A percentile compares a stretch with the other conserved stretches of the same genome.
These are phyloP conservation scores for Penicillium sp. DNA, from an alignment of 2,329 filamentous ascomycete species.

Conservation along the genomic window DNA sequence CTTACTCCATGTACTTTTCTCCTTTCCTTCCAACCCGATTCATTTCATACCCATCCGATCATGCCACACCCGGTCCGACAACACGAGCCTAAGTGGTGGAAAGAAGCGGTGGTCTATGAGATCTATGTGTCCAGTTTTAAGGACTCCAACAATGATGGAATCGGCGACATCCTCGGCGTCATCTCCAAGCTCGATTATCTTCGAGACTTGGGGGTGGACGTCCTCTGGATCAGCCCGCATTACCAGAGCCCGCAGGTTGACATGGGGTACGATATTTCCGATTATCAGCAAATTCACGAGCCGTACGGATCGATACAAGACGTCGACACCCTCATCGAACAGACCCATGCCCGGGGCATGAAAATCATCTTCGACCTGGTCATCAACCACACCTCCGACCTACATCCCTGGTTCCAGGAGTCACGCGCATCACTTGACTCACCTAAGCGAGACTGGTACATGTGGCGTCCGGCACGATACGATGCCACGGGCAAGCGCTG, in stretches of 20 bases:
- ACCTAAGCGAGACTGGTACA: constrained; percentile 69
- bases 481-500: constrained; percentile 58
- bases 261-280: constrained; percentile 70
- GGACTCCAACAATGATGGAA: neutral
- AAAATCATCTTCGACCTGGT: constrained; percentile 73
- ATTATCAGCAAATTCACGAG: constrained; percentile 65
- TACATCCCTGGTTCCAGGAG: constrained; percentile 71
- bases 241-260: constrained; percentile 68
- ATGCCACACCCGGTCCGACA: too few species aligned
- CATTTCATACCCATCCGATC: too few species aligned
- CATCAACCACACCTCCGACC: constrained; percentile 72
- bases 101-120: neutral
- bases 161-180: neutral
- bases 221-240: neutral
- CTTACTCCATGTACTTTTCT: too few species aligned
- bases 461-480: constrained; percentile 53
- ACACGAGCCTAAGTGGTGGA: neutral
- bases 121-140: neutral
- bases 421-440: constrained; percentile 60
- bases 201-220: neutral
- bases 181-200: neutral
- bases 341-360: constrained; percentile 63
- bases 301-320: constrained; percentile 67
- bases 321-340: constrained; percentile 61
- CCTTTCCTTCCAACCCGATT: too few species aligned